Base-by-base conservation (phyloP, 2,329 filamentous ascomycete genomes). In the Penicillium sclerotigenum region DNA sequence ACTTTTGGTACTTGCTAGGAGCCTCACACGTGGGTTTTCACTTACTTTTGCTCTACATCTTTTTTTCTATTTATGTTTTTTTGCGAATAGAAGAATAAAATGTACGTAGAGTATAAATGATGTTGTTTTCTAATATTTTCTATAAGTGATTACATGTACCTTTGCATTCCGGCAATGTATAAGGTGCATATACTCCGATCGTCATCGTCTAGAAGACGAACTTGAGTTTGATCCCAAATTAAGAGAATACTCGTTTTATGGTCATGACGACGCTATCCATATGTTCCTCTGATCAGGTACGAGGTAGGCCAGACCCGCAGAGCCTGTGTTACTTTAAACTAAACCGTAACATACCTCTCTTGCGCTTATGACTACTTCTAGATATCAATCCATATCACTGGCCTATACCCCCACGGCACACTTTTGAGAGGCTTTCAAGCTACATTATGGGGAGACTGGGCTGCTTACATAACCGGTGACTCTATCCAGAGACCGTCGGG, bases 1-100 rank as follows among this genome's bases (percentile, higher is more conserved):
- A 63, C 59, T 59, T 59, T 64, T 60, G 61, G 63, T 59, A 63
- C 59, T 59, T 59, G 47, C 31, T 49, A 28, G 52, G 53, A 60
- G 58, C 52, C 55, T 59, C 52, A 52, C 37, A 28, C 36, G 56
- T 43, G 42, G 48, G 38, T 47, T 33, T 22, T 24, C 20, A 33
- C 36, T 29, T 20, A 24, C 45, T 46, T 45, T 36, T 16, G 2
- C 28, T 38, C 20, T 18, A 6, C 45, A 18, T 16, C 46, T 28
- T 48, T 42, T 24, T 20, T 29, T 1, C 26, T n/a, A n/a, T 33
- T 40, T 29, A 2, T 4, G 6, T 13, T 24, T 5, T 13, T 20
- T 6, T 5, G 10, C 14, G 11, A 36, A 7, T 14, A 9, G 8
- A 37, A 6, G 6, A 47, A 16, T 49, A 22, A 7, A 24, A 10